These are phyloP conservation scores for Solanum tarapatanum DNA, from an alignment of 257 asterid species.

Conservation along the genomic window DNA sequence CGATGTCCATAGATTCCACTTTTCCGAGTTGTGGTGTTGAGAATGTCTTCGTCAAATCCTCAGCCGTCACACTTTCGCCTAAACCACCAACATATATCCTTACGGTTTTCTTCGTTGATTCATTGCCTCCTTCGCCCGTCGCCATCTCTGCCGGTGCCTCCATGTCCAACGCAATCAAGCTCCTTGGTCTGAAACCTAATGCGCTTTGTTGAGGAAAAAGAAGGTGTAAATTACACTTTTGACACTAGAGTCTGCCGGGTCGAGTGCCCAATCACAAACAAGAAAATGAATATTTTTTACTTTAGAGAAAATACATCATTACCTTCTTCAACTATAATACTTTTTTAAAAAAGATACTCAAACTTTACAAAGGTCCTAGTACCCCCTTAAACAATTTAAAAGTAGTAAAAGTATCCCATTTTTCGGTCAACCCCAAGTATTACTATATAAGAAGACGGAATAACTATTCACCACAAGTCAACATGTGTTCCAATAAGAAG, in stretches of 20 bases:
- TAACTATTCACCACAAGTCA: no score
- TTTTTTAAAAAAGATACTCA: no score
- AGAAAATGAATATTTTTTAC: no score
- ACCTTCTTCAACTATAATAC: no score
- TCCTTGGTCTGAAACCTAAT: neutral
- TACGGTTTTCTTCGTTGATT: neutral
- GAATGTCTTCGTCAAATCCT: slow-evolving; percentile 65
- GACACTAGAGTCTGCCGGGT: neutral
- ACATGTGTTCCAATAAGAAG: no score
- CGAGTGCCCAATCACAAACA: no score
- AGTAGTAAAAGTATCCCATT: no score
- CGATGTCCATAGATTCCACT: slow-evolving; percentile 59
- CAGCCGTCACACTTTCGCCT: slow-evolving; percentile 48
- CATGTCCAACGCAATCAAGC: neutral
- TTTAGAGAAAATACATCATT: no score
- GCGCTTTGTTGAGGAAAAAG: neutral
- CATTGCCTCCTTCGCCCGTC: neutral
- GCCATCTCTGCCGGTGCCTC: slow-evolving; percentile 3
- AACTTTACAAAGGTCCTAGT: no score
- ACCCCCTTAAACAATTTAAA: no score
- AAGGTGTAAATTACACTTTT: neutral
- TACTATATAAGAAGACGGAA: no score
- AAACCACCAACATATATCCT: slow-evolving; percentile 76
- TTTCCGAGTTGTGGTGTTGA: slow-evolving; percentile 60
- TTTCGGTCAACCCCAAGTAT: no score